Percentiles rank a stretch among this genome's conserved stretches.
Conservation (phyloP, 805 yeast genomes). For the Sugiyamaella qingdaonensis region DNA sequence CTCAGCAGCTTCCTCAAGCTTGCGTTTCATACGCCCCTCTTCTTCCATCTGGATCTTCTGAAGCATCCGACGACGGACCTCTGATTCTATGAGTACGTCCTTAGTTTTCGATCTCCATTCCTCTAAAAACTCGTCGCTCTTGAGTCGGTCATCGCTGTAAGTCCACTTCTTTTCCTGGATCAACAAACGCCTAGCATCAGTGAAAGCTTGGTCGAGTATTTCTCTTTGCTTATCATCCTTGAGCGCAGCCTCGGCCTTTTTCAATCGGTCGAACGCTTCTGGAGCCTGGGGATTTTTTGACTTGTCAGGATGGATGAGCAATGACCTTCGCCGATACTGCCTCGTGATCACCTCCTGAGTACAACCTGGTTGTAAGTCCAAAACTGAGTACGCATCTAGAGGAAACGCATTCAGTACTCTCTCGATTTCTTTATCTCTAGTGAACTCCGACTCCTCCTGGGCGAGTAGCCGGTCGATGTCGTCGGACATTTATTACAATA, state of each 20-base stretch:
- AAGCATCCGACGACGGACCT: constrained; percentile 40
- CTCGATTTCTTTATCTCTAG: constrained; percentile 49
- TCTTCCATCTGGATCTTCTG: constrained; percentile 40
- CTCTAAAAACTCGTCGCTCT: constrained; percentile 34
- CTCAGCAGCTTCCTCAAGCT: constrained; percentile 33
- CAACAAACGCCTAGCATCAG: constrained; percentile 41
- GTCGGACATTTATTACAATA: constrained; percentile 1
- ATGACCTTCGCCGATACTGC: constrained; percentile 53
- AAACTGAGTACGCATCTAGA: constrained; percentile 52
- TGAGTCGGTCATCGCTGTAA: constrained; percentile 37
- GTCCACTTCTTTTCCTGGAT: constrained; percentile 38
- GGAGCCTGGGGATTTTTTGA: constrained; percentile 53
- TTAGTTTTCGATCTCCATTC: constrained; percentile 43
- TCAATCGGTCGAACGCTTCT: constrained; percentile 56
- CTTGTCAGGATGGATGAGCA: constrained; percentile 68
- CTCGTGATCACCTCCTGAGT: constrained; percentile 41
- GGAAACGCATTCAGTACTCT: constrained; percentile 47
- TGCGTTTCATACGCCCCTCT: constrained; percentile 37
- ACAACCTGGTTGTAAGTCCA: constrained; percentile 45
- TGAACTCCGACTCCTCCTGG: constrained; percentile 26
- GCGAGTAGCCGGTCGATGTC: constrained; percentile 30
- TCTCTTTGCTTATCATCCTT: constrained; percentile 38
- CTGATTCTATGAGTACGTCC: constrained; percentile 45
- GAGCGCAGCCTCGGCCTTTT: constrained; percentile 48
- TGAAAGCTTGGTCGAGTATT: constrained; percentile 42